These are phyloP conservation scores for Marasmius sp. DNA, from an alignment of 1,284 basidiomycete species.

Conservation along the genomic window DNA sequence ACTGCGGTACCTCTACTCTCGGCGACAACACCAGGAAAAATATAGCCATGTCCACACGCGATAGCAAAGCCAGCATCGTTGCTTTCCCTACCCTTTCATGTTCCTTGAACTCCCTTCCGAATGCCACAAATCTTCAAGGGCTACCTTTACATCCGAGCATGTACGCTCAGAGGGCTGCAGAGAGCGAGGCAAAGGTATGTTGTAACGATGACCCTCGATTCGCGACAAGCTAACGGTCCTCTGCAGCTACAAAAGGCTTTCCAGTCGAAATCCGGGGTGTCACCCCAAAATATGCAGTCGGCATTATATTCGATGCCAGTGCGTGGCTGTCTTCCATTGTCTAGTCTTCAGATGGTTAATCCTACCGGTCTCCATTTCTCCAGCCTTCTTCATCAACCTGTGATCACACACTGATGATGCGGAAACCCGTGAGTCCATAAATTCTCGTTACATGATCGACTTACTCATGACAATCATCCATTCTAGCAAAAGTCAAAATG, in stretches of 20 bases:
- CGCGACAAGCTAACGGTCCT: conserved; percentile 12
- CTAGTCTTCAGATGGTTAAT: conserved; percentile 7
- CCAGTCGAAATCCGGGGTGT: conserved; percentile 20
- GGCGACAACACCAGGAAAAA: not conserved
- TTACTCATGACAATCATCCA: not conserved
- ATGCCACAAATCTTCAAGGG: conserved; percentile 64
- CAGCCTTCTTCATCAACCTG: conserved; percentile 37
- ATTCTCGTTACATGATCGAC: not conserved
- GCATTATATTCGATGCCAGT: conserved; percentile 10
- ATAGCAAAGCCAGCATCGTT: conserved; percentile 49
- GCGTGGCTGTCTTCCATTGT: not conserved
- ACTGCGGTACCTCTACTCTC: not conserved
- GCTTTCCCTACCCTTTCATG: conserved; percentile 69
- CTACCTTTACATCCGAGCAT: conserved; percentile 67
- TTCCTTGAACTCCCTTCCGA: conserved; percentile 63
- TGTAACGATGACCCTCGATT: not conserved
- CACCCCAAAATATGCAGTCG: conserved; percentile 6
- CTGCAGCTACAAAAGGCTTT: conserved; percentile 49
- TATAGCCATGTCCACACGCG: conserved; percentile 27
- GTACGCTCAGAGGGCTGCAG: conserved; percentile 62
- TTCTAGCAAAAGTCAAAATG: conserved; percentile 12
- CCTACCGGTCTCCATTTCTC: not conserved
- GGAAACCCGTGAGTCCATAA: conserved; percentile 41
- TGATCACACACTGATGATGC: conserved; percentile 53
- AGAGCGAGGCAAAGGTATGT: conserved; percentile 73